Percentiles rank a stretch among this genome's conserved stretches.
Conservation (phyloP, 2,329 filamentous ascomycete genomes). For the Elsinoe batatas region DNA sequence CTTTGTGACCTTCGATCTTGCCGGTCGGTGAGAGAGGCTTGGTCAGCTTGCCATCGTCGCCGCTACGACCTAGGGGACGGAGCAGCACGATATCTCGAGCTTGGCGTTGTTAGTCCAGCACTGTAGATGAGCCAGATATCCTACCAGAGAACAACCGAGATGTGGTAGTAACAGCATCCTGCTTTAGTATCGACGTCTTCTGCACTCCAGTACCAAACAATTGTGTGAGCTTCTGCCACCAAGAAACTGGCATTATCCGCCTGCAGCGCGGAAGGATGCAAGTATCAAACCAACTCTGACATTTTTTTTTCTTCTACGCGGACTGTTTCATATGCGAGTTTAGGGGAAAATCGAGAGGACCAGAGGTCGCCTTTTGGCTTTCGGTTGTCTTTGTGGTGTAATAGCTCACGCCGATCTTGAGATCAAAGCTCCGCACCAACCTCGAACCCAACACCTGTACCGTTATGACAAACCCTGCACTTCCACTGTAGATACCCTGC, state of each 20-base stretch:
- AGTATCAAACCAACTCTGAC: background rate
- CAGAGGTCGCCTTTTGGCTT: too few relatives aligned
- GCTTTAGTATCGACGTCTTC: background rate
- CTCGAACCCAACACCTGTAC: background rate
- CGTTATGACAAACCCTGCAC: background rate
- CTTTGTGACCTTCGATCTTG: constrained; percentile 36
- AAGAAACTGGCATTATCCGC: constrained; percentile 4
- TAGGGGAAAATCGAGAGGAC: background rate
- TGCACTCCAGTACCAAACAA: background rate
- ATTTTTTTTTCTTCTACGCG: background rate
- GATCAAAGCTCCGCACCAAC: background rate
- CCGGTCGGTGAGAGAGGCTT: constrained; percentile 28
- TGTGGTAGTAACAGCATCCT: background rate
- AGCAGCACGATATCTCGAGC: constrained; percentile 35
- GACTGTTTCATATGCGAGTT: constrained; percentile 3
- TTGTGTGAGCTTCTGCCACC: constrained; percentile 5
- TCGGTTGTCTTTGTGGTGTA: too few relatives aligned
- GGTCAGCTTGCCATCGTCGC: constrained; percentile 26
- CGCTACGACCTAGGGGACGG: constrained; percentile 21
- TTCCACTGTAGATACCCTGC: background rate
- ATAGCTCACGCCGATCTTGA: background rate
- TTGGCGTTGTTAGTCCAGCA: constrained; percentile 14
- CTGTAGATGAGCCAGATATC: background rate
- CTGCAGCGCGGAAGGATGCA: background rate
- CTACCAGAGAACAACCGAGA: background rate